phyloP scores from a whole-genome alignment of 2,329 filamentous ascomycete genomes.

The Diplocarpon rosae region DNA sequence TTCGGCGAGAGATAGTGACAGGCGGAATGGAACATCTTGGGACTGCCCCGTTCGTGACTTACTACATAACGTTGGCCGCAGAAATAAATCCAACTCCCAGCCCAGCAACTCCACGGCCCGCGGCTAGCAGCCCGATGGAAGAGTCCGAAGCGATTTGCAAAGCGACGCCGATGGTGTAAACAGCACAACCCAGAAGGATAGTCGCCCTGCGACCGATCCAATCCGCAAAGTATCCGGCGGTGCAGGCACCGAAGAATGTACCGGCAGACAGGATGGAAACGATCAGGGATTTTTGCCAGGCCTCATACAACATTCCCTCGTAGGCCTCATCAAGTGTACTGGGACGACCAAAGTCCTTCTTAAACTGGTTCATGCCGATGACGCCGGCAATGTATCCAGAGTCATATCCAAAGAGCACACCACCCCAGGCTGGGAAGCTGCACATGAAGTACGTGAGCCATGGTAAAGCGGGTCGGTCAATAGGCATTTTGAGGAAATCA shows the following conservation, averaged over 20 bases:
- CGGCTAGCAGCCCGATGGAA: not conserved
- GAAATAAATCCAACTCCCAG: slow-evolving; percentile 7
- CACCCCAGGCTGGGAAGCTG: slow-evolving; percentile 4
- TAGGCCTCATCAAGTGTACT: not conserved
- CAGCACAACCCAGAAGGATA: slow-evolving; percentile 12
- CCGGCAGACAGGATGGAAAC: slow-evolving; percentile 4
- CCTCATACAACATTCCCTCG: not conserved
- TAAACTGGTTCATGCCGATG: slow-evolving; percentile 4
- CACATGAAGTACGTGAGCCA: slow-evolving; percentile 38
- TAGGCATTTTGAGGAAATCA: not conserved
- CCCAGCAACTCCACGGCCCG: slow-evolving; percentile 2
- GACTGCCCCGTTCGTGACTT: too few species aligned
- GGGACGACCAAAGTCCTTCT: not conserved
- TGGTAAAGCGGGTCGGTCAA: slow-evolving; percentile 11
- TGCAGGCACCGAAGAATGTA: slow-evolving; percentile 50
- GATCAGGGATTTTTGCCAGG: slow-evolving; percentile 2
- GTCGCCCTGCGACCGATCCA: slow-evolving; percentile 27
- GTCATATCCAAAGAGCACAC: slow-evolving; percentile 2
- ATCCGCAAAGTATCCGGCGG: slow-evolving; percentile 30
- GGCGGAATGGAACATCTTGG: too few species aligned
- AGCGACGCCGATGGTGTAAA: slow-evolving; percentile 25
- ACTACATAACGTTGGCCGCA: slow-evolving; percentile 1
- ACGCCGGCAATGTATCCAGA: not conserved
- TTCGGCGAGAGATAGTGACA: too few species aligned
- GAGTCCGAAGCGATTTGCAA: slow-evolving; percentile 32